Base-by-base conservation (phyloP, 371 early-diverging fungal species). In the Massospora cicadina region DNA sequence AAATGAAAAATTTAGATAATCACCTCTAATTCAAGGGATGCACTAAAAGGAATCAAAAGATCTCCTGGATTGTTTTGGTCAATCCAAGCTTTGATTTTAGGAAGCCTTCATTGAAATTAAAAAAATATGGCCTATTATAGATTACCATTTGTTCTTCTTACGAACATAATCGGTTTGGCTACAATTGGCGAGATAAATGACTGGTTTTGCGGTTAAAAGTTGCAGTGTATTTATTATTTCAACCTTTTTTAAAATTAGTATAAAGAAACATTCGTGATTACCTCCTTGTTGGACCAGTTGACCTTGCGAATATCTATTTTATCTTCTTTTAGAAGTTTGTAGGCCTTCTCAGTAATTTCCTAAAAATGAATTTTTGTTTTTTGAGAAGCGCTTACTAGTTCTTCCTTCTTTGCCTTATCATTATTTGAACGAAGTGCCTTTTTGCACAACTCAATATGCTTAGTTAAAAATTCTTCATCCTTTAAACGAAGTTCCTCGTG, bases 361-460 rank as follows among this genome's bases (percentile, higher is more conserved):
- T 72, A 43, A 0, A 66, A 24, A 13, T n/a, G n/a, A n/a, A n/a
- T n/a, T n/a, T n/a, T n/a, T n/a, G n/a, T n/a, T n/a, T n/a, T n/a
- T n/a, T n/a, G n/a, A n/a, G n/a, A n/a, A n/a, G n/a, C n/a, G n/a
- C 61, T 30, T 59, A 68, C 75, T 65, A 82, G 85, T 73, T 93
- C 93, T 68, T 92, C 91, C 80, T 89, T 91, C 76, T 85, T 89
- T 66, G 82, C 84, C 83, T 91, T 92, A 71, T 93, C 95, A 2
- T 79, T 81, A 3, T 85, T 84, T 5, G 10, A 10, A 54, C 89
- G 90, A 43, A 88, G 87, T 57, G 77, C 79, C 53, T 72, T 79
- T 70, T 86, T 80, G 27, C 74, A 31, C 61, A 63, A 67, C 63
- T 81, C 83, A 5, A 83, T 68, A 64, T 77, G 77, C 73, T 87